phyloP scores from a whole-genome alignment of 805 yeast species.

The Hanseniaspora jakobsenii region DNA sequence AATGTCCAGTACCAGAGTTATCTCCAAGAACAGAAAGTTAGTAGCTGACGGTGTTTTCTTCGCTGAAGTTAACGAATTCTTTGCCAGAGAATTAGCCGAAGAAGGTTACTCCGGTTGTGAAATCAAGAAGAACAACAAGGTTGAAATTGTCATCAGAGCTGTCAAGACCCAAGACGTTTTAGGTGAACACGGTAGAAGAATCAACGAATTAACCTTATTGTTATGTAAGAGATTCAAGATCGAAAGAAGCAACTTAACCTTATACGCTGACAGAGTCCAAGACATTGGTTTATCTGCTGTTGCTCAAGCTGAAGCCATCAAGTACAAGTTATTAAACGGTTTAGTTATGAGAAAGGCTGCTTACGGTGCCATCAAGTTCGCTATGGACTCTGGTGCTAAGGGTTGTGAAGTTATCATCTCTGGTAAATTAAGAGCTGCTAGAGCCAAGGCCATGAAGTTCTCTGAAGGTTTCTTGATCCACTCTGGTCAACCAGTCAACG shows the following conservation, averaged over 20 bases:
- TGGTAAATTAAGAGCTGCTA: constrained; percentile 99
- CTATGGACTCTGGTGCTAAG: constrained; percentile 99
- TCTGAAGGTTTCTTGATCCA: constrained; percentile 99
- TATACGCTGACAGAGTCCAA: constrained; percentile 98
- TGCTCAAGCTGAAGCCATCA: constrained; percentile 98
- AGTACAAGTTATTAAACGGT: constrained; percentile 96
- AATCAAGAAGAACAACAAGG: constrained; percentile 95
- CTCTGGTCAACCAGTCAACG: constrained; percentile 99
- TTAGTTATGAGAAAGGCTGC: constrained; percentile 99
- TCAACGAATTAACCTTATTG: constrained; percentile 94
- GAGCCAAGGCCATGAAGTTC: constrained; percentile 99
- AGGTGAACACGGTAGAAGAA: constrained; percentile 99
- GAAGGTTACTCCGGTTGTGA: constrained; percentile 99
- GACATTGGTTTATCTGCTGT: constrained; percentile 99
- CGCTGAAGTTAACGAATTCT: constrained; percentile 99
- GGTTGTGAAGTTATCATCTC: constrained; percentile 99
- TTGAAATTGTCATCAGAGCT: constrained; percentile 97
- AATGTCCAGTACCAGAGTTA: constrained; percentile 28
- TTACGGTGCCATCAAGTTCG: constrained; percentile 99
- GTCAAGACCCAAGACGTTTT: constrained; percentile 96
- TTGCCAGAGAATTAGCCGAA: constrained; percentile 99
- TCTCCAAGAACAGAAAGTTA: constrained; percentile 97
- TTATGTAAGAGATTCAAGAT: constrained; percentile 98
- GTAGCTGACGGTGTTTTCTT: constrained; percentile 99
- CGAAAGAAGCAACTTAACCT: constrained; percentile 81